Evolutionary conservation across 129 eudicot genomes (phyloP), one percentile per base, ranked within the genome.

Genomic region (Ambrosia trifida): DNA sequence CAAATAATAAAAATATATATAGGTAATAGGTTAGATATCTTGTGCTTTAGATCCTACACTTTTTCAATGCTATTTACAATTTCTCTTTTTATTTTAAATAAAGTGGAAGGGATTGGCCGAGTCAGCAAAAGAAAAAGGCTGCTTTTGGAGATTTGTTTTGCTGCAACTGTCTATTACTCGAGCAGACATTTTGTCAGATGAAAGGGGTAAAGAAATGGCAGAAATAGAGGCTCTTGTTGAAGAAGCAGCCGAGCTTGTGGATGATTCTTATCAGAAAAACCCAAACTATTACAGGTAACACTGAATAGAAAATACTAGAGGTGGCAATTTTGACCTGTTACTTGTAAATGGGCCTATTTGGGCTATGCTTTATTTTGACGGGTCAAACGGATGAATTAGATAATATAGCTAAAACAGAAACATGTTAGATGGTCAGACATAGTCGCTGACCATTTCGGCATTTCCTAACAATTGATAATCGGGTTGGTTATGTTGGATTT

Each of bases 241-340:
- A 80, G 99, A 94, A 83, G 97, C 99, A 62, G 99, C 99, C 72
- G 99, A 90, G 78, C 97, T 94, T 60, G 95, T 94, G 53, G 94
- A 84, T 64, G 91, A 63, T 44, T 79, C 91, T 76, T 82, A 84
- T 78, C 83, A 72, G 20, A 87, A 94, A 73, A 87, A 94, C 76
- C 97, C 99, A 31, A 89, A 83, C 73, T 94, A 94, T 80, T 90
- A 90, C 89, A 94, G 99, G 97, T 87, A 79, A 50, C 24, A 68
- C 6, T 19, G 58, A 62, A 64, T 35, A 13, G 17, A 45, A 54
- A 28, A 71, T 46, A 68, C 19, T 11, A 76, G n/a, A 28, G 20
- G 14, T 57, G 14, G 12, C 44, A 61, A 33, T 5, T 14, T 61
- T 13, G 5, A 33, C 28, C 12, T 4, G 0, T 59, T 59, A 31